Evolutionary conservation across 2,329 filamentous ascomycete species (phyloP), one percentile per base, ranked within the genome.

Genomic region (Westerdykella aurantiaca): DNA sequence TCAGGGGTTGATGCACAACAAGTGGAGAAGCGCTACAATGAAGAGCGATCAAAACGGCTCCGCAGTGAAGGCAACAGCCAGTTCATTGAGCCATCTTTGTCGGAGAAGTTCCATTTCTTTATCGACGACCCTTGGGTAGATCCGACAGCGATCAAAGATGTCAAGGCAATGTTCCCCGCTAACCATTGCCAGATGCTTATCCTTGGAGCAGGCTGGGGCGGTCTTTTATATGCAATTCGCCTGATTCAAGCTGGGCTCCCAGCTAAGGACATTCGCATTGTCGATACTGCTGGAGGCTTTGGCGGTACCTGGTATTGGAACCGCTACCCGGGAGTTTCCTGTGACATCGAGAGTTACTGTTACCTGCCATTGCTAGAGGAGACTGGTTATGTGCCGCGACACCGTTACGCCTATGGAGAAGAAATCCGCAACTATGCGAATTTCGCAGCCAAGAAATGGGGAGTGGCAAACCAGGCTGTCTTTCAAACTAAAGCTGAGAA

Each of bases 331-430:
- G 73, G 73, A 3, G 49, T 72, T 4, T 63, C 60, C 48, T 83
- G 79, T 54, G 80, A 84, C 52, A 64, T 80, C 3, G 80, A 84
- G 59, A 70, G 71, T 41, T 81, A 78, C 51, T 68, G 72, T n/a
- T 83, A 83, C 52, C 61, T 82, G 62, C 79, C 79, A 3, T 60
- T 81, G 11, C 69, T 83, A 2, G 79, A 83, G 47, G 78, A 82
- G 58, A 80, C 71, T 1, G 74, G 73, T 0, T 80, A 78, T 52
- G 68, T 80, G 51, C 80, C 80, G 0, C 72, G 64, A 31, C 65
- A 74, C 21, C 66, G 68, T 13, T 77, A 74, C 48, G 57, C 69
- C 0, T 58, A 59, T 12, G 73, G 72, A 0, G 46, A 57, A 1
- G 75, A 79, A 49, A 54, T 80, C 29, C 68, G 70, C 3, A 53